phyloP scores from a whole-genome alignment of 139 green algal species.

The Pleodorina starrii region DNA sequence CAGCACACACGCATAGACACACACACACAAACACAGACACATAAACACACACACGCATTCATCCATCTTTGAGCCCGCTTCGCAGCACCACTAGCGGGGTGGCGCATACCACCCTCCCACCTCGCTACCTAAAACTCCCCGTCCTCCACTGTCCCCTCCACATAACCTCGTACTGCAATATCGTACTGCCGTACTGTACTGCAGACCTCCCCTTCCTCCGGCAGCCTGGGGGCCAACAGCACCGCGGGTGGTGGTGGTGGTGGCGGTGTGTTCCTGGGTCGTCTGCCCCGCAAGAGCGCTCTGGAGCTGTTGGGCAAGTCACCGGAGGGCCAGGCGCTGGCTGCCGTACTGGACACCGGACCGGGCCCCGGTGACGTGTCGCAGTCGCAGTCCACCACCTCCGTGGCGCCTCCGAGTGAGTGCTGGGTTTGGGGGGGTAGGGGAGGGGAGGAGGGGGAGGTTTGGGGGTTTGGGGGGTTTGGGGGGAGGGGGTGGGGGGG shows the following conservation, averaged over 20 bases:
- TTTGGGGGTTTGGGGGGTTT: too few species aligned
- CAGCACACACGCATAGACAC: too few species aligned
- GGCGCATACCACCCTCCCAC: too few species aligned
- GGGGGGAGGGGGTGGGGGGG: neutral
- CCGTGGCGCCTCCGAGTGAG: constrained; percentile 7
- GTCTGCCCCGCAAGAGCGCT: constrained; percentile 4
- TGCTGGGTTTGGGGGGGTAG: neutral
- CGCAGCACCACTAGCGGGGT: too few species aligned
- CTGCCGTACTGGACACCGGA: constrained; percentile 23
- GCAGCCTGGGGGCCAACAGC: neutral
- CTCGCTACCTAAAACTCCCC: too few species aligned
- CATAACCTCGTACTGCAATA: too few species aligned
- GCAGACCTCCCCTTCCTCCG: neutral
- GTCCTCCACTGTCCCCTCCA: too few species aligned
- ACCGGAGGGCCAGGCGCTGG: constrained; percentile 15
- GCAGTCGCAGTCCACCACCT: neutral
- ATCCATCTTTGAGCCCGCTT: too few species aligned
- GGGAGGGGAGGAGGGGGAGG: neutral
- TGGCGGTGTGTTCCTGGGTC: neutral
- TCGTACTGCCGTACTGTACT: too few species aligned
- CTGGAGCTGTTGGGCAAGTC: constrained; percentile 53
- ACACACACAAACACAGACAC: too few species aligned
- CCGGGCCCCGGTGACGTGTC: neutral
- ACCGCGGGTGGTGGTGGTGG: neutral
- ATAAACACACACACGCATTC: too few species aligned